Evolutionary conservation across 352 stramenopile species (phyloP), one percentile per base, ranked within the genome.

Genomic region (Plasmopara viticola): DNA sequence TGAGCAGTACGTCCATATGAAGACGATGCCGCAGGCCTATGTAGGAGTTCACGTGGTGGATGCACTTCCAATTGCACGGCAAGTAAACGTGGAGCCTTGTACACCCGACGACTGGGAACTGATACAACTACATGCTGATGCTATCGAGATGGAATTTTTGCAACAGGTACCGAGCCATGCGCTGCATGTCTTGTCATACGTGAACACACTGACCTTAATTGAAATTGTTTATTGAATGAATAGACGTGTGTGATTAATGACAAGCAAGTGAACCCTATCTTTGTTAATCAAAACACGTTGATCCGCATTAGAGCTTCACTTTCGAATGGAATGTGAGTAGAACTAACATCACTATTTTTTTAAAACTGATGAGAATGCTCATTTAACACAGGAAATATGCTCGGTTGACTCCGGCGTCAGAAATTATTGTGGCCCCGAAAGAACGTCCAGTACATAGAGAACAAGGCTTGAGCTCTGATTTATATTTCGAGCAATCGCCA

Each of bases 101-200:
- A 92, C 85, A 3, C 56, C 81, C 1, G 86, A 96, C 56, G 86
- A 96, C 61, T 96, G 86, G 86, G 86, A 96, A 51, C 68, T 96
- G 15, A 89, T 96, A 50, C 85, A 96, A 58, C 51, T 94, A 49
- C 84, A 95, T 55, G 82, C 86, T 0, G 85, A 82, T 2, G 63
- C 84, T 33, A 73, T 96, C 47, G 86, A 96, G 51, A 71, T 64
- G 18, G 80, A 94, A 48, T 68, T 96, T 42, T 56, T 96, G 35
- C 74, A 75, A 25, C 86, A 95, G 81, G 83, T 94, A 62, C 3
- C 6, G 45, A 29, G 9, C 20, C 17, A n/a, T 50, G 17, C n/a
- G 30, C 51, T 25, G 30, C 7, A 0, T 25, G 20, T 25, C 29
- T 5, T 40, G 42, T 25, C 13, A 31, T 63, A 44, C 8, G 33